phyloP scores from a whole-genome alignment of 2,329 filamentous ascomycete genomes.

The Monilinia fructicola region DNA sequence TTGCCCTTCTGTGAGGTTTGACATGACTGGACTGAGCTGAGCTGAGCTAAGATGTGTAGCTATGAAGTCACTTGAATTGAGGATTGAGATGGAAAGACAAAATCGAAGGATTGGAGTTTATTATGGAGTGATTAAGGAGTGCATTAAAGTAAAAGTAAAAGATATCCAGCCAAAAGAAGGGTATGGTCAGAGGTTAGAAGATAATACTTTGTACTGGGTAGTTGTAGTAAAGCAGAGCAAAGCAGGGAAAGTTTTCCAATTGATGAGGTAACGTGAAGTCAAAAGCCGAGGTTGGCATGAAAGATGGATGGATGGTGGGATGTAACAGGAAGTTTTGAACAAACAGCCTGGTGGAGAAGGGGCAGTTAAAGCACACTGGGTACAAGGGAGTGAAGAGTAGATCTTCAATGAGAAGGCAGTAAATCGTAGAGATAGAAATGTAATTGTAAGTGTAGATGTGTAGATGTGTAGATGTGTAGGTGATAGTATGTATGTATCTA shows the following conservation, averaged over 20 bases:
- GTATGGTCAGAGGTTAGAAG: background rate
- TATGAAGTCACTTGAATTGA: background rate
- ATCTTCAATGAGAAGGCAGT: too few relatives aligned
- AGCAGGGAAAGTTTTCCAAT: conserved; percentile 1
- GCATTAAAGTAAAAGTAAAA: background rate
- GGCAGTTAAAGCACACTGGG: too few relatives aligned
- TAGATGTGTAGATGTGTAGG: too few relatives aligned
- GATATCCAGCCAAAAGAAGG: background rate
- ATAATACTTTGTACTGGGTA: background rate
- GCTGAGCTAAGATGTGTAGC: background rate
- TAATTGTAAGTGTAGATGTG: too few relatives aligned
- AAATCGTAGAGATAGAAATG: too few relatives aligned
- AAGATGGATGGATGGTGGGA: background rate
- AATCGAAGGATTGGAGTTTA: background rate
- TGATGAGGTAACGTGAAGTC: background rate
- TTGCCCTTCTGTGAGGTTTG: background rate
- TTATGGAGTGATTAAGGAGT: background rate
- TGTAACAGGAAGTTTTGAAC: background rate
- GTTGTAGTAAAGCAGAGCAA: background rate
- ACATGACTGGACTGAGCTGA: too few relatives aligned
- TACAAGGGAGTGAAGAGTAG: too few relatives aligned
- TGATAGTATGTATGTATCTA: too few relatives aligned
- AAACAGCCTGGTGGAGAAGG: background rate
- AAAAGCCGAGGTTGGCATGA: conserved; percentile 8
- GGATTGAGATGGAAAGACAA: background rate